These are phyloP conservation scores for Angomonas desouzai DNA, from an alignment of 208 protist genomes.

Conservation along the genomic window DNA sequence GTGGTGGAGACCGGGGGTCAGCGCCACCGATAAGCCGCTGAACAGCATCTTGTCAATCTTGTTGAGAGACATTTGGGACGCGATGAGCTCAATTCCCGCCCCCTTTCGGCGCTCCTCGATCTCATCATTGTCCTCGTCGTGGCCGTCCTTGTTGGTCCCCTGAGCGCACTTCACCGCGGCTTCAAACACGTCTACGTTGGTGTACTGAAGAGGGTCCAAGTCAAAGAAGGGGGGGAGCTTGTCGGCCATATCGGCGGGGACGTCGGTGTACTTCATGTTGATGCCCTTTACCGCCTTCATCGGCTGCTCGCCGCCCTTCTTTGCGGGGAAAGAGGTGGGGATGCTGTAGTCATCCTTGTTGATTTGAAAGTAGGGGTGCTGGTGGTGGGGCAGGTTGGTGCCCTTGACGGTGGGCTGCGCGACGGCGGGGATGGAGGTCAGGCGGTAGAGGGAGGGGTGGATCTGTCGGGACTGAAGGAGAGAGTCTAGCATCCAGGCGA, in stretches of 20 bases:
- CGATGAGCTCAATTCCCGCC: slow-evolving; percentile 57
- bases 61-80: slow-evolving; percentile 57
- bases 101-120: slow-evolving; percentile 31
- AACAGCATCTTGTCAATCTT: slow-evolving; percentile 70
- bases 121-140: slow-evolving; percentile 46
- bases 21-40: slow-evolving; percentile 54
- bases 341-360: slow-evolving; percentile 79
- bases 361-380: slow-evolving; percentile 84
- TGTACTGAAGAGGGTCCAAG: slow-evolving; percentile 45
- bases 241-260: slow-evolving; percentile 16
- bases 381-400: slow-evolving; percentile 71
- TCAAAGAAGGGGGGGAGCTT: slow-evolving; percentile 72
- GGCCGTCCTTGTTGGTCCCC: slow-evolving; percentile 20
- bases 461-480: slow-evolving; percentile 87
- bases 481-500: slow-evolving; percentile 87
- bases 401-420: slow-evolving; percentile 61
- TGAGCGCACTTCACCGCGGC: slow-evolving; percentile 40
- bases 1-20: slow-evolving; percentile 51
- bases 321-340: slow-evolving; percentile 53
- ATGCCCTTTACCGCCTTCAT: slow-evolving; percentile 18
- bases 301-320: slow-evolving; percentile 12
- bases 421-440: slow-evolving; percentile 67
- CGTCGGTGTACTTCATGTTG: slow-evolving; percentile 17
- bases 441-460: slow-evolving; percentile 60
- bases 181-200: slow-evolving; percentile 60